Evolutionary conservation across 441 rosid genomes (phyloP).

Genomic region (Gossypium gossypioides): DNA sequence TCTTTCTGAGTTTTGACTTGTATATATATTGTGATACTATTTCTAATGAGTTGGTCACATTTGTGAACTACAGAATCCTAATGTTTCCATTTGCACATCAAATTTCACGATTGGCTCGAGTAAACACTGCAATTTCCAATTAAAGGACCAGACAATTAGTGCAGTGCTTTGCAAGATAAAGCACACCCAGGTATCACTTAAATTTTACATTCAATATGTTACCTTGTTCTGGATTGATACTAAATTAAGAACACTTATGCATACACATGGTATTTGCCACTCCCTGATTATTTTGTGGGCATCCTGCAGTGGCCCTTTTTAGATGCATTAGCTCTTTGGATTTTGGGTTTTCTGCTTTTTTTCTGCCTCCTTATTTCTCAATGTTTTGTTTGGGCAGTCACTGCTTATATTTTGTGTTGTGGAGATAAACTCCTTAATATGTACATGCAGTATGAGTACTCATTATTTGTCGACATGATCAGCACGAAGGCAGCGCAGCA

Average conservation of each 20-base stretch:
- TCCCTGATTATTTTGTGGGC: background rate
- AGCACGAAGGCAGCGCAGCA: constrained; percentile 62
- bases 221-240: constrained; percentile 1
- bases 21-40: background rate
- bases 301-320: constrained; percentile 8
- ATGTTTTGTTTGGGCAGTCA: background rate
- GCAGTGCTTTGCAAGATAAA: constrained; percentile 51
- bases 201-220: background rate
- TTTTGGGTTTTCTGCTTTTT: background rate
- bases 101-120: constrained; percentile 53
- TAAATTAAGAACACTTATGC: constrained; percentile 6
- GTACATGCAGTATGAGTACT: constrained; percentile 56
- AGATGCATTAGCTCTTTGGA: constrained; percentile 6
- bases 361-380: background rate
- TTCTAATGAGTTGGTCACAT: background rate
- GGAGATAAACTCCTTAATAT: constrained; percentile 51
- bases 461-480: constrained; percentile 71
- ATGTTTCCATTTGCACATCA: constrained; percentile 26
- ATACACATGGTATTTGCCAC: background rate
- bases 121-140: constrained; percentile 34
- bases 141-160: constrained; percentile 48
- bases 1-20: background rate
- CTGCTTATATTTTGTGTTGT: constrained; percentile 25
- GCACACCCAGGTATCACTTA: constrained; percentile 44
- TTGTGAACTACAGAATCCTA: constrained; percentile 41